These are phyloP conservation scores for Aethionema arabicum DNA, from an alignment of 345 rosid genomes.

Conservation along the genomic window DNA sequence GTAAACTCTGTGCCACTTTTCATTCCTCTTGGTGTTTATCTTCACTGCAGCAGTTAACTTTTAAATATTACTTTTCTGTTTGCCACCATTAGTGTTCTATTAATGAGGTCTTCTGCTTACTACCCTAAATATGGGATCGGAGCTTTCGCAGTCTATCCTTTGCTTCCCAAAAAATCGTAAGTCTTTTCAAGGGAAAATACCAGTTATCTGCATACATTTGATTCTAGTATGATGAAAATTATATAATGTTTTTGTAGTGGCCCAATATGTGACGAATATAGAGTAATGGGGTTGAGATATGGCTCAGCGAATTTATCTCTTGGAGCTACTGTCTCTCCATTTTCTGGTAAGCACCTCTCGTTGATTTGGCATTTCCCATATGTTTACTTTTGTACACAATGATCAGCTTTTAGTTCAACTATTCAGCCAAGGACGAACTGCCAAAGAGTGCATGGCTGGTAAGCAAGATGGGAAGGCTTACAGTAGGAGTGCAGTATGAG, in stretches of 20 bases:
- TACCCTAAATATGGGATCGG: slow-evolving; percentile 75
- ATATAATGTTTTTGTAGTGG: slow-evolving; percentile 36
- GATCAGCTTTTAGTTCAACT: slow-evolving; percentile 4
- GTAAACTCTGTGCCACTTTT: slow-evolving; percentile 43
- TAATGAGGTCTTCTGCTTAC: slow-evolving; percentile 67
- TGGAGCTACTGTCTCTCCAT: slow-evolving; percentile 69
- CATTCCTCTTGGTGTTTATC: not conserved
- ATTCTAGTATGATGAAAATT: not conserved
- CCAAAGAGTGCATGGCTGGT: slow-evolving; percentile 85
- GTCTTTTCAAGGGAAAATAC: slow-evolving; percentile 1
- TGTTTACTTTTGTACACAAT: not conserved
- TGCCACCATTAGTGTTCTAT: slow-evolving; percentile 48
- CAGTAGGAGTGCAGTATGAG: slow-evolving; percentile 82
- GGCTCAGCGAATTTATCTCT: slow-evolving; percentile 67
- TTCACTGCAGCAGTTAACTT: slow-evolving; percentile 1
- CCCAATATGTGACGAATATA: slow-evolving; percentile 51
- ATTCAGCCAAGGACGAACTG: slow-evolving; percentile 52
- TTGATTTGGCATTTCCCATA: not conserved
- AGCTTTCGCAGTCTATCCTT: slow-evolving; percentile 72
- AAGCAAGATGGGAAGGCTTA: slow-evolving; percentile 81
- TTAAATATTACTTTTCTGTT: slow-evolving; percentile 17
- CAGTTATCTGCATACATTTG: not conserved
- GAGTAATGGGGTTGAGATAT: slow-evolving; percentile 84
- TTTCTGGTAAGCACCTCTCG: slow-evolving; percentile 42
- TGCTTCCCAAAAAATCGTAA: slow-evolving; percentile 58